Base-by-base conservation (phyloP, 2,329 filamentous ascomycete genomes). In the Myriosclerotinia curreyana region DNA sequence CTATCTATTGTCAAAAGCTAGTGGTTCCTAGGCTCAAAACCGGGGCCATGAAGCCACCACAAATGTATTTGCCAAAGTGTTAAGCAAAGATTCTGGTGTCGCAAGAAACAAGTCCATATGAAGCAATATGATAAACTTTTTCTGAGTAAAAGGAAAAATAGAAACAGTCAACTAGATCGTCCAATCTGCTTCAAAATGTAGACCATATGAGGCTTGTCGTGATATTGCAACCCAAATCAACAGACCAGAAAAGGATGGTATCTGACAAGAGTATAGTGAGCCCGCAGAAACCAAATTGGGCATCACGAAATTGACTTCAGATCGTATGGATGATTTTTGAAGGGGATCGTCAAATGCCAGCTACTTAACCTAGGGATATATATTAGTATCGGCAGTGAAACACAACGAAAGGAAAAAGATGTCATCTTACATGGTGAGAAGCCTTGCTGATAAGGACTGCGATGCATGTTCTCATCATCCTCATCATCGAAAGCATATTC, bases 401-500 rank as follows among this genome's bases (percentile, higher is more conserved):
- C 40, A 20, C 38, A 22, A 17, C 22, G 17, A 6, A 8, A 1
- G 38, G 14, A 11, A 12, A 2, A 55, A 20, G 3, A 54, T 22
- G 3, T 3, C 14, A 40, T 66, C 65, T 64, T 51, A 71, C 69
- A 69, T 46, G 62, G 66, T 31, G 63, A 64, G 52, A 65, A 70
- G n/a, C 64, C 54, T 38, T 48, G 55, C 6, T 68, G 34, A 54
- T 51, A 54, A 31, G 56, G 56, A 25, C 50, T 65, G 52, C 56
- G 63, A 17, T 65, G 58, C 15, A 62, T 25, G 48, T 31, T 31
- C 28, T 61, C 62, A 11, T 60, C 55, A 20, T 64, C 56, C 28
- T 64, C 65, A 14, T 69, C 67, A 44, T 71, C 68, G 60, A 65
- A 70, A 59, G 62, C 62, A 52, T 66, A 70, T 55, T 74, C 71